Evolutionary conservation across 2,329 filamentous ascomycete genomes (phyloP).

Genomic region (Paramyrothecium sp.): DNA sequence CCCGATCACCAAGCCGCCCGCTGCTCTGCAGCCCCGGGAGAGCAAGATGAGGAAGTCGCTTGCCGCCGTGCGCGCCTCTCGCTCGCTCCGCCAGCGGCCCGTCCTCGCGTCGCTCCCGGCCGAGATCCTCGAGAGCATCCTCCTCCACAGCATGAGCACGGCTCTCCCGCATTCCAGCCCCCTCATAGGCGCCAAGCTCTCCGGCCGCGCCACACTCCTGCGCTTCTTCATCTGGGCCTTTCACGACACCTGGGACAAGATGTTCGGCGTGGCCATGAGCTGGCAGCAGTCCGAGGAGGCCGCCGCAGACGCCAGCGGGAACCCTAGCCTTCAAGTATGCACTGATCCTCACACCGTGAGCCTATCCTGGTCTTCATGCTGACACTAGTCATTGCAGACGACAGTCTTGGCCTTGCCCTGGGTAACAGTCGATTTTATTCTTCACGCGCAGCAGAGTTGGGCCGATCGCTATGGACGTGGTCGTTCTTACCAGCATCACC

Average conservation of each 20-base stretch:
- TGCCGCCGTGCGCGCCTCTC: constrained; percentile 24
- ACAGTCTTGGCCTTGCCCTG: constrained; percentile 42
- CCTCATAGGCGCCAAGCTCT: constrained; percentile 45
- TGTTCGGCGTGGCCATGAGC: constrained; percentile 25
- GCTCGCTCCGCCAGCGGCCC: constrained; percentile 19
- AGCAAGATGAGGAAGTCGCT: constrained; percentile 27
- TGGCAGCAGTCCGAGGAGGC: no score
- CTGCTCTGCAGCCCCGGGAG: constrained; percentile 2
- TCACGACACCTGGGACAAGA: constrained; percentile 35
- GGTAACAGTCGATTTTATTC: constrained; percentile 42
- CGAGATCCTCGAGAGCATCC: constrained; percentile 53
- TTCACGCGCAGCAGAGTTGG: constrained; percentile 48
- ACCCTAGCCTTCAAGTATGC: constrained; percentile 43
- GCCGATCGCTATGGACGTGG: constrained; percentile 33
- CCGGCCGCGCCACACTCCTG: constrained; percentile 33
- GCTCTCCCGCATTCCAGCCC: constrained; percentile 43
- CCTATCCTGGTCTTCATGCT: not conserved
- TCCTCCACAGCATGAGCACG: constrained; percentile 48
- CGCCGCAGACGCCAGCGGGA: constrained; percentile 19
- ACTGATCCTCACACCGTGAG: not conserved
- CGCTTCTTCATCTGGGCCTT: constrained; percentile 34
- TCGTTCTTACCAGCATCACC: constrained; percentile 31
- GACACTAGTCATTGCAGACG: constrained; percentile 28
- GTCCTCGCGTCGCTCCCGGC: constrained; percentile 40
- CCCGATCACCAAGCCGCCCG: constrained; percentile 4